These are phyloP conservation scores for Rhynchospora breviuscula DNA, from an alignment of 176 grass and related monocot species.

Conservation along the genomic window DNA sequence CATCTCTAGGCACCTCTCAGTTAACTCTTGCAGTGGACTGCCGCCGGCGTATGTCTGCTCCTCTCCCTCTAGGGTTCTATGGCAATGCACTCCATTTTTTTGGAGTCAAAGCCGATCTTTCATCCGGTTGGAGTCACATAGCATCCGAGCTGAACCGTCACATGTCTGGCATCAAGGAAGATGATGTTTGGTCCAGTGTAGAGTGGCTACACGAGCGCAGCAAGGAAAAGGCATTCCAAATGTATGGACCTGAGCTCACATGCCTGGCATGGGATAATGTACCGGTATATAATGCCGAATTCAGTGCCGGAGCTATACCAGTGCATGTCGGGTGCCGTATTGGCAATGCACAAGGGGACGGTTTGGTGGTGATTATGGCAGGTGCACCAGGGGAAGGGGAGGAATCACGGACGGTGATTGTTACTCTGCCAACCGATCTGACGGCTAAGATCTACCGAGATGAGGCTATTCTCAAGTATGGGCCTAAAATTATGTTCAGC, in stretches of 20 bases:
- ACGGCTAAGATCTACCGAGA: constrained; percentile 45
- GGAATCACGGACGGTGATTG: constrained; percentile 48
- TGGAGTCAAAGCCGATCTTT: constrained; percentile 43
- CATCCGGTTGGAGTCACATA: constrained; percentile 30
- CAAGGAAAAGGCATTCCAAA: constrained; percentile 41
- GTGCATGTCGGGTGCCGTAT: constrained; percentile 43
- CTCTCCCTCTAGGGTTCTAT: constrained; percentile 62
- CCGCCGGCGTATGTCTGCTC: constrained; percentile 66
- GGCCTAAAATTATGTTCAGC: constrained; percentile 41
- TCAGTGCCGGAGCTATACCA: constrained; percentile 33
- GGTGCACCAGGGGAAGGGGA: constrained; percentile 34
- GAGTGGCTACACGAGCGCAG: constrained; percentile 56
- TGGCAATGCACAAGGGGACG: constrained; percentile 37
- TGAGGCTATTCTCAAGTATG: constrained; percentile 44
- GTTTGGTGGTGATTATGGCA: constrained; percentile 50
- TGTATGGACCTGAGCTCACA: constrained; percentile 93
- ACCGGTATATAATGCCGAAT: constrained; percentile 45
- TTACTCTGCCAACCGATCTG: constrained; percentile 52
- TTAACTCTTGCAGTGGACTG: constrained; percentile 63
- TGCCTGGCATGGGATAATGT: constrained; percentile 63
- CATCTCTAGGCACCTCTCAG: constrained; percentile 12
- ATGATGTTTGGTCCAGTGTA: constrained; percentile 48
- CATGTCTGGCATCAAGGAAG: constrained; percentile 37
- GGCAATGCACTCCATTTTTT: constrained; percentile 61
- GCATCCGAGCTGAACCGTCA: constrained; percentile 36